Base-by-base conservation (phyloP, 208 protist species). In the Histomonas meleagridis region DNA sequence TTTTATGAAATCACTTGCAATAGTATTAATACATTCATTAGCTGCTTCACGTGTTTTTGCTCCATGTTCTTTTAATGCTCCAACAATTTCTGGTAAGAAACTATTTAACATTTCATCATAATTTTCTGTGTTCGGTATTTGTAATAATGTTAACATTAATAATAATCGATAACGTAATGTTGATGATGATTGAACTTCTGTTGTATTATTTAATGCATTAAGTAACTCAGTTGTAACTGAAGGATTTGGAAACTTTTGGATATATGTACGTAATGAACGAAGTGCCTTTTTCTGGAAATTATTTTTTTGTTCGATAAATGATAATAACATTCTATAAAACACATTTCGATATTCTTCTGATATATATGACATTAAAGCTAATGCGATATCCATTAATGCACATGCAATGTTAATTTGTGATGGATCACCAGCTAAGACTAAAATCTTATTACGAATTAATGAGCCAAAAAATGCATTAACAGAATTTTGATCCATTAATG, bases 61-160 rank as follows among this genome's bases (percentile, higher is more conserved):
- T 38, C 76, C 76, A n/a, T 32, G 35, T 55, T 86, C 76, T 55
- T 86, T 86, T 7, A 86, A 43, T 40, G 76, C 76, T 5, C 16
- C 76, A 55, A 86, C 76, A 35, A 86, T 43, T 86, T 86, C 76
- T 86, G 76, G 76, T 14, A 86, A 4, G 76, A 86, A 86, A 1
- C 55, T 46, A n/a, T 5, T 10, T 16, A 86, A 16, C 26, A 86
- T n/a, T 48, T 4, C 40, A 28, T 35, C 40, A 51, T 79, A 79
- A 10, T 49, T 35, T 60, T 60, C 53, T 21, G 53, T 60, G 38
- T 46, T n/a, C 12, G 46, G 46, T 5, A 86, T 26, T 35, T 86
- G 76, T 18, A 86, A 38, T 1, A 86, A 21, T 86, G 76, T 86
- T 38, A 46, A 51, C 76, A 86, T 86, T 18, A 86, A 55, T 18